These are phyloP conservation scores for Naumovozyma dairenensis DNA, from an alignment of 805 yeast genomes.

Conservation along the genomic window DNA sequence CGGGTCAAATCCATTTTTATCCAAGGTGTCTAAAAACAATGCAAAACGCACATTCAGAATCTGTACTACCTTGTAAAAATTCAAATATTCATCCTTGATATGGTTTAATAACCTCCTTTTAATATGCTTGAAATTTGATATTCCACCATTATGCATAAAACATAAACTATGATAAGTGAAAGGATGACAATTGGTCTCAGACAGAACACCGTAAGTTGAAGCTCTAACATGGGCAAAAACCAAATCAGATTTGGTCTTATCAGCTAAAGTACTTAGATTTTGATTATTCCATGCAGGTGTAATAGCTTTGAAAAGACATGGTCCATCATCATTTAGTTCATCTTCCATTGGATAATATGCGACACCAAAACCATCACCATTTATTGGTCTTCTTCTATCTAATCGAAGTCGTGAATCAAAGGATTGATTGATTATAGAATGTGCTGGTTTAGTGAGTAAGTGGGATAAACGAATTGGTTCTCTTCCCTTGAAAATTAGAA, in stretches of 20 bases:
- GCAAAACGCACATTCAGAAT: slow-evolving; percentile 96
- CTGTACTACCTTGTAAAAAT: slow-evolving; percentile 82
- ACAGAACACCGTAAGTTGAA: slow-evolving; percentile 84
- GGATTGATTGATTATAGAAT: slow-evolving; percentile 92
- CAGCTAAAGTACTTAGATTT: slow-evolving; percentile 75
- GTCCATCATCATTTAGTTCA: slow-evolving; percentile 51
- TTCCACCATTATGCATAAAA: slow-evolving; percentile 97
- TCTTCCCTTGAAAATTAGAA: slow-evolving; percentile 82
- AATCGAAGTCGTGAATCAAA: slow-evolving; percentile 82
- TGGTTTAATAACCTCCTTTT: slow-evolving; percentile 65
- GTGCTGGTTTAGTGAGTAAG: slow-evolving; percentile 87
- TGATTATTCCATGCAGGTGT: slow-evolving; percentile 98
- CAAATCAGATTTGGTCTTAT: slow-evolving; percentile 72
- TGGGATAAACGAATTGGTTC: slow-evolving; percentile 83
- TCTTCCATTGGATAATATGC: slow-evolving; percentile 73
- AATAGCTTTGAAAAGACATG: slow-evolving; percentile 89
- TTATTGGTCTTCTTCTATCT: slow-evolving; percentile 83
- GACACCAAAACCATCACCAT: slow-evolving; percentile 97
- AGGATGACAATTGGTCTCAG: slow-evolving; percentile 97
- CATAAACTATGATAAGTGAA: slow-evolving; percentile 76
- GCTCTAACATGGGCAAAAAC: slow-evolving; percentile 96
- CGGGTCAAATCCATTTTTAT: slow-evolving; percentile 70
- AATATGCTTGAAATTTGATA: slow-evolving; percentile 60
- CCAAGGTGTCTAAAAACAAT: slow-evolving; percentile 65
- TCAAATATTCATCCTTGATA: slow-evolving; percentile 69